Evolutionary conservation across 345 rosid genomes (phyloP).

Genomic region (Hibiscus trionum): DNA sequence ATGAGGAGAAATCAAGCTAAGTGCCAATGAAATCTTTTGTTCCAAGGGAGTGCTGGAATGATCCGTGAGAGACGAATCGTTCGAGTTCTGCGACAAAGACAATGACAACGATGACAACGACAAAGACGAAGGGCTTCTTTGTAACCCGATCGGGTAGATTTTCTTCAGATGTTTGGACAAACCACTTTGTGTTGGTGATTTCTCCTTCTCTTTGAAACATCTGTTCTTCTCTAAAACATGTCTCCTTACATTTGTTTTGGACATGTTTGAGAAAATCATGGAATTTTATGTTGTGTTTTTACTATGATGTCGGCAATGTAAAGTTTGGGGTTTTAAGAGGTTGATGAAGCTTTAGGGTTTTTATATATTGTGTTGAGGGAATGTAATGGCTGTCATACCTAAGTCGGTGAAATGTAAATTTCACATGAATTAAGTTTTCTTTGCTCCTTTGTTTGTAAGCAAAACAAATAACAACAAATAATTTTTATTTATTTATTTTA

Average conservation of each 20-base stretch:
- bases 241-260: constrained; percentile 27
- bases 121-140: constrained; percentile 63
- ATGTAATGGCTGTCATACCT: not conserved
- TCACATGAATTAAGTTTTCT: constrained; percentile 20
- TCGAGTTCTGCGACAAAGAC: constrained; percentile 79
- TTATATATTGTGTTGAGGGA: not conserved
- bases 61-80: constrained; percentile 71
- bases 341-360: constrained; percentile 7
- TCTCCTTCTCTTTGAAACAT: constrained; percentile 25
- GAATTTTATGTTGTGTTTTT: not conserved
- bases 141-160: constrained; percentile 69
- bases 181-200: constrained; percentile 29
- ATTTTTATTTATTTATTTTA: no score
- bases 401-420: constrained; percentile 64
- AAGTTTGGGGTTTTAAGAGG: not conserved
- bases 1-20: constrained; percentile 45
- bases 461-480: not conserved
- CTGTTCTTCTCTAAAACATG: constrained; percentile 37
- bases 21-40: constrained; percentile 60
- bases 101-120: constrained; percentile 79
- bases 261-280: constrained; percentile 22
- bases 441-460: constrained; percentile 32
- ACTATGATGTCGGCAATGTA: not conserved
- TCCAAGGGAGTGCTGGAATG: constrained; percentile 36
- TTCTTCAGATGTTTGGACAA: constrained; percentile 70